phyloP scores from a whole-genome alignment of 148 eudicot species.

The Dianthus caryophyllus region DNA sequence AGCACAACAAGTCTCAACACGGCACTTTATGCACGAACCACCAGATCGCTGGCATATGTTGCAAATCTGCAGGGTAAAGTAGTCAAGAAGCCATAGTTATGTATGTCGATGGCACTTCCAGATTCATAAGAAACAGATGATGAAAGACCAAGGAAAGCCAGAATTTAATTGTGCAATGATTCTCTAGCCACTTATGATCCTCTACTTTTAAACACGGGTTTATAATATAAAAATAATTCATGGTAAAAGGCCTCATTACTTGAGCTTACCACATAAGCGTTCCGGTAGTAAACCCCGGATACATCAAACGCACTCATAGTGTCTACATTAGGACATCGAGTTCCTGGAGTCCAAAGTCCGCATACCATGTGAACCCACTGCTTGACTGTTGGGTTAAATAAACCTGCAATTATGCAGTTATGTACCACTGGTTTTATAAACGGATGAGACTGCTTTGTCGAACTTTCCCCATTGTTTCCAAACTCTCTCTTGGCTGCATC shows the following conservation, averaged over 20 bases:
- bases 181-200: neutral
- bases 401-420: constrained; percentile 44
- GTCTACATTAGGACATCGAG: constrained; percentile 55
- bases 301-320: constrained; percentile 63
- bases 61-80: constrained; percentile 35
- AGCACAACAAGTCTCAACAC: constrained; percentile 33
- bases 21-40: constrained; percentile 47
- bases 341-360: constrained; percentile 60
- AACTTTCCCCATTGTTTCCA: constrained; percentile 16
- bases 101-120: neutral
- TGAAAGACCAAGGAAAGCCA: neutral
- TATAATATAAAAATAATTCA: neutral
- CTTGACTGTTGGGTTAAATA: constrained; percentile 45
- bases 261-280: constrained; percentile 37
- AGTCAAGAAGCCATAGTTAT: constrained; percentile 8
- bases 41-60: constrained; percentile 46
- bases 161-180: neutral
- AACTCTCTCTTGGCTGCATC: constrained; percentile 26
- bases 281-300: constrained; percentile 41
- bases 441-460: constrained; percentile 18
- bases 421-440: constrained; percentile 27
- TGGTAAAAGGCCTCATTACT: constrained; percentile 9
- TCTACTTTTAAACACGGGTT: neutral
- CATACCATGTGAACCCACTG: constrained; percentile 69
- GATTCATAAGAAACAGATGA: neutral